These are phyloP conservation scores for Hirschfeldia incana DNA, from an alignment of 345 rosid species.

Conservation along the genomic window DNA sequence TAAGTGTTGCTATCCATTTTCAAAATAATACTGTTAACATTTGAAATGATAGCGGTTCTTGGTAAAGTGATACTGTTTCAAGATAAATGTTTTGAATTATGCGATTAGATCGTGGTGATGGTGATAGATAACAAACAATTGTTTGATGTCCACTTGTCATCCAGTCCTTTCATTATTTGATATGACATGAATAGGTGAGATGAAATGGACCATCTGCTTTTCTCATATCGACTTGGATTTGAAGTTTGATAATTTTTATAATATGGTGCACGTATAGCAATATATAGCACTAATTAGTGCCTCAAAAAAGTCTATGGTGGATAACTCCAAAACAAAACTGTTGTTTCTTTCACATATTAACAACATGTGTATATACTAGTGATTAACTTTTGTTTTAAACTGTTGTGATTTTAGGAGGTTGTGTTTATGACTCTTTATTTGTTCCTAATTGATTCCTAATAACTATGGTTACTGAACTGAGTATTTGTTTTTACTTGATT, in stretches of 20 bases:
- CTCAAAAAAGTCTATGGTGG: background rate
- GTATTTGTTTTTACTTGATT: background rate
- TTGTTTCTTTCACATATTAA: background rate
- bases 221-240: background rate
- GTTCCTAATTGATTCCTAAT: background rate
- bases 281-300: background rate
- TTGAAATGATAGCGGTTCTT: background rate
- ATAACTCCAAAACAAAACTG: background rate
- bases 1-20: background rate
- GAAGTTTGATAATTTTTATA: background rate
- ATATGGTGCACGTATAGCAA: too few relatives aligned
- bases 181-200: constrained; percentile 6
- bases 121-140: constrained; percentile 18
- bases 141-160: constrained; percentile 6
- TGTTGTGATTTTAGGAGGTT: background rate
- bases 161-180: constrained; percentile 7
- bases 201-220: background rate
- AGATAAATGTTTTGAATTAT: background rate
- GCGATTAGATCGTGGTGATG: constrained; percentile 13
- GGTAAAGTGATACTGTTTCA: background rate
- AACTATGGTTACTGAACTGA: background rate
- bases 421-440: background rate
- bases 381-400: background rate
- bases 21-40: background rate
- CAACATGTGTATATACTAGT: background rate